Evolutionary conservation across 495 filamentous ascomycete species (phyloP).

Genomic region (Lasiosphaeriaceae sp.): DNA sequence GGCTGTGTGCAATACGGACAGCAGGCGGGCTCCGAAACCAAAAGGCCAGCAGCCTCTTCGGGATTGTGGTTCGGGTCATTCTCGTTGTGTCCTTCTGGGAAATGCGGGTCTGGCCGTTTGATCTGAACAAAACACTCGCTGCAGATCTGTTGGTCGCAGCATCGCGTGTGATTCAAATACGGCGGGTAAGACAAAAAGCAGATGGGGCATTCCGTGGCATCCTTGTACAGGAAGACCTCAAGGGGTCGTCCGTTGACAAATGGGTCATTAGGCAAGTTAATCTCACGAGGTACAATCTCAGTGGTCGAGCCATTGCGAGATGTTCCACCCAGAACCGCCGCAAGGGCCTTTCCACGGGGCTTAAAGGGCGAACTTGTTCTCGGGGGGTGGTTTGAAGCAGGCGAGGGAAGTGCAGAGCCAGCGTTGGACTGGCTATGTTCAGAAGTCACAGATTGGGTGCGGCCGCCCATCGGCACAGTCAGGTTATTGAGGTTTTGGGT

Average conservation of each 20-base stretch:
- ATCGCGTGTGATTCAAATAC: conserved; percentile 91
- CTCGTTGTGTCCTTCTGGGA: conserved; percentile 76
- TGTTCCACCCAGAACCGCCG: conserved; percentile 65
- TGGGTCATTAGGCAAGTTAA: conserved; percentile 75
- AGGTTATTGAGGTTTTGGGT: conserved; percentile 55
- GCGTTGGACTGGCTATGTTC: conserved; percentile 52
- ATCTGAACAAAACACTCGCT: conserved; percentile 99
- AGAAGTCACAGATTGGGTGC: conserved; percentile 72
- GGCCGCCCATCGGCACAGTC: conserved; percentile 70
- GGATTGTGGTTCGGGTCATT: conserved; percentile 39
- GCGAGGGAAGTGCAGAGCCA: conserved; percentile 52
- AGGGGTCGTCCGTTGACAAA: conserved; percentile 88
- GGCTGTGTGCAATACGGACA: conserved; percentile 95
- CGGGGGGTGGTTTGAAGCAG: conserved; percentile 42
- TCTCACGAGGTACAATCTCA: conserved; percentile 70
- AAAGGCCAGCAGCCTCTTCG: conserved; percentile 55
- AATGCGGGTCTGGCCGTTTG: conserved; percentile 92
- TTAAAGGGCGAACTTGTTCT: conserved; percentile 45
- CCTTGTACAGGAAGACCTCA: conserved; percentile 90
- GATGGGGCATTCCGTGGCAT: conserved; percentile 87
- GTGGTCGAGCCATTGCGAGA: conserved; percentile 63
- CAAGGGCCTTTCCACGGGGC: conserved; percentile 76
- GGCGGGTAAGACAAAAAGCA: conserved; percentile 96
- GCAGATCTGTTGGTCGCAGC: conserved; percentile 95
- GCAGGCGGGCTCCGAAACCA: conserved; percentile 86